Evolutionary conservation across 768 basidiomycete species (phyloP), one percentile per base, ranked within the genome.

Genomic region (Gloeopeniophorella convolvens): DNA sequence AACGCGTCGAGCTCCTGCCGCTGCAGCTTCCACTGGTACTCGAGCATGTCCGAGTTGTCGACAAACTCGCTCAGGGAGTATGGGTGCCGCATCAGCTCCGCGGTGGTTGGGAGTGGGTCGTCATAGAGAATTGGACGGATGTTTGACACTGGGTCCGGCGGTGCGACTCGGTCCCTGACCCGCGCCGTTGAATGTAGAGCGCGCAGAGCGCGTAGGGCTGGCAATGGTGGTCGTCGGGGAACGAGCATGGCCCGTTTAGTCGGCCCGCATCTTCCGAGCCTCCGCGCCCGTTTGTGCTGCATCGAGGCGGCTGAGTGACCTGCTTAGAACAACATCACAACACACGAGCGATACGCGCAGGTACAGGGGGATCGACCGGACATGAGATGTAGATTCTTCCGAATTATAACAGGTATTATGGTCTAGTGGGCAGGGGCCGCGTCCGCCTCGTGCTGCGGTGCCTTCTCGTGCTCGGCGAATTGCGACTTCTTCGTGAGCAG

Each of bases 11-110:
- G 65, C 49, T 82, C 79, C 64, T 88, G 82, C 45, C 82, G 72
- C 52, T 82, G 77, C 39, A 89, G 66, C 51, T 78, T 81, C 71
- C 76, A 84, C 59, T 84, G 86, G 41, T 89, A 73, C 47, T 85
- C 82, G 7, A 76, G 70, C 32, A 63, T 63, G 37, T 66, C 63
- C 16, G 62, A 60, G 40, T 59, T 43, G 42, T 63, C 53, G 24
- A 68, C 67, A 66, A 91, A 91, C 63, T 91, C 89, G 50, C 70
- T 64, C 49, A 89, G 78, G 12, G 89, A 89, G 68, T 90, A 91
- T 3, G 88, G 89, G 63, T 89, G 86, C 36, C 59, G 50, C 50
- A 55, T 51, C 16, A 54, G 55, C 31, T 53, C 50, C 32, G 51
- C 32, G 33, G 35, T 34, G 26, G 59, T 44, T 13, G 71, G 55